Percentiles rank a stretch among this genome's conserved stretches.
phyloP scores from a whole-genome alignment of 805 yeast species.

The Saccharomycopsis sp. region DNA sequence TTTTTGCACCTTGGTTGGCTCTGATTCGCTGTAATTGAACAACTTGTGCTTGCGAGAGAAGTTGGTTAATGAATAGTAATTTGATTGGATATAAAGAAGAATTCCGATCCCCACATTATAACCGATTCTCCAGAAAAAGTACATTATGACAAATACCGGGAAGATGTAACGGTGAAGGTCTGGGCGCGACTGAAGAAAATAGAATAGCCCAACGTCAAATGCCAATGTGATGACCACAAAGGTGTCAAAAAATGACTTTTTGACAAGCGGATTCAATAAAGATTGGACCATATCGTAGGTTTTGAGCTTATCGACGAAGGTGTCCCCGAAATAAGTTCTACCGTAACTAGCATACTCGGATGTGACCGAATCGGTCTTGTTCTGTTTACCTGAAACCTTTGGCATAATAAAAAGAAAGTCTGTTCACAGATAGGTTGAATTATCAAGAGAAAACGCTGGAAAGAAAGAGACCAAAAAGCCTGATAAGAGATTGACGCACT shows the following conservation, averaged over 20 bases:
- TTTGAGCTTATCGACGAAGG: conserved; percentile 39
- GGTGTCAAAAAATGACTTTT: conserved; percentile 62
- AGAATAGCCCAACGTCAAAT: conserved; percentile 31
- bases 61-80: conserved; percentile 44
- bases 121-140: conserved; percentile 66
- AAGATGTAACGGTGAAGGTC: conserved; percentile 23
- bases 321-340: conserved; percentile 38
- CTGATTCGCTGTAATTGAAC: conserved; percentile 34
- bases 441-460: no score
- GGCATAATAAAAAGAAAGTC: background rate
- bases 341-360: conserved; percentile 27
- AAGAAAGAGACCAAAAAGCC: no score
- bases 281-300: conserved; percentile 84
- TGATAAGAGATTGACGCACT: no score
- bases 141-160: conserved; percentile 44
- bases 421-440: background rate
- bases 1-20: conserved; percentile 30
- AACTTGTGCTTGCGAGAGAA: conserved; percentile 42
- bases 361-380: no score
- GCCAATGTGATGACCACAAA: conserved; percentile 43
- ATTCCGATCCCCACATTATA: conserved; percentile 80
- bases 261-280: conserved; percentile 66
- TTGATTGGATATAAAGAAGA: conserved; percentile 60
- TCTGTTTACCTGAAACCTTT: no score
- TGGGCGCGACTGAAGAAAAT: conserved; percentile 23